Evolutionary conservation across 2,329 filamentous ascomycete genomes (phyloP), one percentile per base, ranked within the genome.

Genomic region (Exophiala viscosa): DNA sequence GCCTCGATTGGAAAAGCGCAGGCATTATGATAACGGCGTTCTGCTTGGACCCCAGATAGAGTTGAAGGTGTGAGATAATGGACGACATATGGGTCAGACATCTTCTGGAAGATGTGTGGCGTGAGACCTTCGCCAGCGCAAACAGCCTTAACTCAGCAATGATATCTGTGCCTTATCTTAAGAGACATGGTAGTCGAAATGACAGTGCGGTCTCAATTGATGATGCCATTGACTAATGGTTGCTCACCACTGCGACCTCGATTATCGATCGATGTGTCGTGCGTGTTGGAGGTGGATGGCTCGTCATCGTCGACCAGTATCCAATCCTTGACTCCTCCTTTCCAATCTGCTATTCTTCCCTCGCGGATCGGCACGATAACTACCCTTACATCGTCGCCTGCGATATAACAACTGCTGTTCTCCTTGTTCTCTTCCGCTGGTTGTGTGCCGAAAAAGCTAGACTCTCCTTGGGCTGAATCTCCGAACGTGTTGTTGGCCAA

Each of bases 401-500:
- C 86, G 38, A 95, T 81, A 69, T 90, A 88, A 65, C 81, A 84
- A 65, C 81, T 60, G 61, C 66, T 58, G 45, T 63, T 70, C 62
- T 44, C 64, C 58, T 60, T 52, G 62, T 63, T 60, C 63, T 62
- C 61, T 63, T 67, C 69, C 3, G 20, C 18, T 9, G 14, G 17
- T 58, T 64, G 62, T 47, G 62, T 64, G 45, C 66, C 73, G 58
- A 77, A 73, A 15, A 73, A 55, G 64, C 71, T 53, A 62, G 73
- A 68, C 55, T 77, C 76, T 55, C 83, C 80, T 47, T 54, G 54
- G 3, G 58, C 69, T 53, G 76, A 73, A 32, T 74, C 73, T 40
- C 85, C 85, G 64, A 95, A 95, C 0, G 89, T 95, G 69, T 97
- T 96, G 72, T 96, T 95, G 64, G 89, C 89, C 60, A 96, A 73